Percentiles rank a stretch among this genome's conserved stretches.
These are phyloP conservation scores for Fusarium musae DNA, from an alignment of 2,329 filamentous ascomycete species.

Conservation along the genomic window DNA sequence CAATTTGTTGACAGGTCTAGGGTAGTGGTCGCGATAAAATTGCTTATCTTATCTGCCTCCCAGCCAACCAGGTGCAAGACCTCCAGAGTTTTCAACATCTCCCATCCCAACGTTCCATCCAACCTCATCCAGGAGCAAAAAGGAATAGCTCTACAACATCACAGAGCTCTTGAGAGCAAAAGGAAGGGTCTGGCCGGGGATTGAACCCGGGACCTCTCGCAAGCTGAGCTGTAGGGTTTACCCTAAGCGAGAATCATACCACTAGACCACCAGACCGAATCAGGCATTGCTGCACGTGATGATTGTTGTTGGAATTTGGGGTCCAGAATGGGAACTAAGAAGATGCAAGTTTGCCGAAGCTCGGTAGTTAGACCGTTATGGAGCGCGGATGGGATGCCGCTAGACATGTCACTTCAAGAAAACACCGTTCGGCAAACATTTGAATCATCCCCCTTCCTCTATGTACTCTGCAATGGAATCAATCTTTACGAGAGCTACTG, in stretches of 20 bases:
- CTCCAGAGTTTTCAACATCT: not conserved
- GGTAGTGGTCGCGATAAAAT: not conserved
- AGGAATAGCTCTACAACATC: rapidly evolving
- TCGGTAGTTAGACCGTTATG: not conserved
- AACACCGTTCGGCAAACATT: no score
- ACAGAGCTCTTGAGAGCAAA: constrained; percentile 34
- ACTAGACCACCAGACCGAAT: constrained; percentile 67
- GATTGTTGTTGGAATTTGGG: not conserved
- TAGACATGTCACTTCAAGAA: not conserved
- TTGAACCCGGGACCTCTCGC: constrained; percentile 60
- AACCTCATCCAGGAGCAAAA: not conserved
- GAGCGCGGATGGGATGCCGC: not conserved
- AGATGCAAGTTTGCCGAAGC: rapidly evolving
- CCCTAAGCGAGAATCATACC: constrained; percentile 80
- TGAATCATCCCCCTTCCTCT: rapidly evolving
- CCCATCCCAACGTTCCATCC: not conserved
- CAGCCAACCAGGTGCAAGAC: not conserved
- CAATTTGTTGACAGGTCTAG: not conserved
- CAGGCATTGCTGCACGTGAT: not conserved
- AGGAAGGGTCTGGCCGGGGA: constrained; percentile 56
- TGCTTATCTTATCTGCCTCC: not conserved
- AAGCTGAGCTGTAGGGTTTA: constrained; percentile 51
- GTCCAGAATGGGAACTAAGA: rapidly evolving
- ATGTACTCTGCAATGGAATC: not conserved
- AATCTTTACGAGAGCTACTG: rapidly evolving